Evolutionary conservation across 2,329 filamentous ascomycete genomes (phyloP).

Genomic region (Cladosporium velox): DNA sequence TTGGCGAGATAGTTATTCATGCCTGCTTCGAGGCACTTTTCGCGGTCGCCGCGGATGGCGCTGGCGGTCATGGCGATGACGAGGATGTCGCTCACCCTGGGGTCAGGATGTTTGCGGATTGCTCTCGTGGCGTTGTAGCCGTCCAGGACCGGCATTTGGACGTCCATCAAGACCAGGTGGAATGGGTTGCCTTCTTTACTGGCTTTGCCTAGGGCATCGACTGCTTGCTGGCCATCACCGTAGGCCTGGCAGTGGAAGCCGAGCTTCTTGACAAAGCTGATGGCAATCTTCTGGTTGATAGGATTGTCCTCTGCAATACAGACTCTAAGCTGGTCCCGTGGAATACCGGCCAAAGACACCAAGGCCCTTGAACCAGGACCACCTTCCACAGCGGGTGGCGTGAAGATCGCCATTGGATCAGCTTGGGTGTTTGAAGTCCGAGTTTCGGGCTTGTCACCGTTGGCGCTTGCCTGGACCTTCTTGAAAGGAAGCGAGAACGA

Average conservation of each 20-base stretch:
- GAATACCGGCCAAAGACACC: slow-evolving; percentile 70
- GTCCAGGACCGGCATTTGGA: slow-evolving; percentile 92
- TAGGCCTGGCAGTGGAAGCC: slow-evolving; percentile 87
- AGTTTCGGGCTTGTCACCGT: slow-evolving; percentile 28
- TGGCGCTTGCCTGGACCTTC: slow-evolving; percentile 65
- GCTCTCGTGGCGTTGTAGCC: slow-evolving; percentile 88
- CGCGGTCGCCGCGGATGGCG: slow-evolving; percentile 89
- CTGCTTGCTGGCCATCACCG: slow-evolving; percentile 83
- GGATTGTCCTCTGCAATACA: slow-evolving; percentile 95
- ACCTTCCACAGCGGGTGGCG: slow-evolving; percentile 50
- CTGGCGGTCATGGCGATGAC: slow-evolving; percentile 97
- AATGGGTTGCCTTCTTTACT: slow-evolving; percentile 74
- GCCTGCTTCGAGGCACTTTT: slow-evolving; percentile 91
- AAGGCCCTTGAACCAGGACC: slow-evolving; percentile 34
- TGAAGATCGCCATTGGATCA: slow-evolving; percentile 59
- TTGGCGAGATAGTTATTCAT: slow-evolving; percentile 99
- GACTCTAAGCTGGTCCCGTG: slow-evolving; percentile 76
- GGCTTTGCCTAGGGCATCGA: slow-evolving; percentile 77
- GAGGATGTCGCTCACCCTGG: slow-evolving; percentile 77
- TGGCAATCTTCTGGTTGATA: slow-evolving; percentile 92
- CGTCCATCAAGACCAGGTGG: slow-evolving; percentile 92
- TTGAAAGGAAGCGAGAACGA: slow-evolving; percentile 85
- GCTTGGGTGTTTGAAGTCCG: slow-evolving; percentile 39
- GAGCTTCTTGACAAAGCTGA: slow-evolving; percentile 83
- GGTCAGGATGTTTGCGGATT: slow-evolving; percentile 73